Percentiles rank a stretch among this genome's conserved stretches.
These are phyloP conservation scores for Cordyceps javanica DNA, from an alignment of 2,329 filamentous ascomycete species.

Conservation along the genomic window DNA sequence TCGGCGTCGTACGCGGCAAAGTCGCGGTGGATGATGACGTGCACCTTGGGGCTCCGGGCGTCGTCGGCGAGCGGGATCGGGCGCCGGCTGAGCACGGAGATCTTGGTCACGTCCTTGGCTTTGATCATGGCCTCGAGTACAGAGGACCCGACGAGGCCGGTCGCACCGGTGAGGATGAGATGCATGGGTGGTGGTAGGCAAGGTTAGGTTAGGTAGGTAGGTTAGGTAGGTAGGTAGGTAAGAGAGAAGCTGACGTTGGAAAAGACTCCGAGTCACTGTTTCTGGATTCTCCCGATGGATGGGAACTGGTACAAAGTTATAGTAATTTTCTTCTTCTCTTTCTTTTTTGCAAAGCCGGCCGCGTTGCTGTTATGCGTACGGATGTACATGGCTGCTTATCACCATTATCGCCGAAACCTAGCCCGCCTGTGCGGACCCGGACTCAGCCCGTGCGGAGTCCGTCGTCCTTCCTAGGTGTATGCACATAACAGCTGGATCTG, in stretches of 20 bases:
- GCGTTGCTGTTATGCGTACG: background rate
- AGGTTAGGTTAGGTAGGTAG: background rate
- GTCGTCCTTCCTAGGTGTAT: background rate
- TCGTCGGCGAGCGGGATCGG: conserved; percentile 58
- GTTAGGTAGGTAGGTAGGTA: background rate
- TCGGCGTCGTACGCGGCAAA: conserved; percentile 54
- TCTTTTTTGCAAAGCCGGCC: too few relatives aligned
- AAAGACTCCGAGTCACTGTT: too few relatives aligned
- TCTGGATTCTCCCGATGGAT: too few relatives aligned
- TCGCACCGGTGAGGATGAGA: conserved; percentile 63
- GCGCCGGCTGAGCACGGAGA: conserved; percentile 62
- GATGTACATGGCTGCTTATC: background rate
- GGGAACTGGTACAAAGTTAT: too few relatives aligned
- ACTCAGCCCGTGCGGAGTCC: background rate
- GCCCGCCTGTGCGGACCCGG: background rate
- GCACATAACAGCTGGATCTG: too few relatives aligned
- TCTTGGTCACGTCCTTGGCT: conserved; percentile 48
- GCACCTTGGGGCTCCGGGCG: conserved; percentile 50
- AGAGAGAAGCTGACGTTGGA: background rate
- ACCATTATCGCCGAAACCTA: conserved; percentile 7
- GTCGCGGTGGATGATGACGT: conserved; percentile 63
- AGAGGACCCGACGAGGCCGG: conserved; percentile 57
- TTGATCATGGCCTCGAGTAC: conserved; percentile 58
- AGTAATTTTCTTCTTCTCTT: too few relatives aligned
- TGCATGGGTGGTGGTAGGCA: conserved; percentile 38